These are phyloP conservation scores for Cyberlindnera sargentensis DNA, from an alignment of 805 yeast species.

Conservation along the genomic window DNA sequence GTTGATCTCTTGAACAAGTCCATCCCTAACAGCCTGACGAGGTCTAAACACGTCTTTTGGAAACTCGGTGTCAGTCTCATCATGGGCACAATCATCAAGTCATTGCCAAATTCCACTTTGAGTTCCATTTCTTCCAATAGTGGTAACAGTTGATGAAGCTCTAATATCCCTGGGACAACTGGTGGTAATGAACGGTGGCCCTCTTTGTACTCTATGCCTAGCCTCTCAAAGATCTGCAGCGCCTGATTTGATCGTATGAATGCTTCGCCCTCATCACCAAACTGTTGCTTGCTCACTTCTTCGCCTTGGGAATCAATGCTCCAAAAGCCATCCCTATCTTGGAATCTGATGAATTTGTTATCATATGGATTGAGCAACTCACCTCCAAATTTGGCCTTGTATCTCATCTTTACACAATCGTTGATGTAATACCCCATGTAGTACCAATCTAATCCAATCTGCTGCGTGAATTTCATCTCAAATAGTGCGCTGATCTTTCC, in stretches of 20 bases:
- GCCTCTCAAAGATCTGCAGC: no score
- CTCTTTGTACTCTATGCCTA: no score
- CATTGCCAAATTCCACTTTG: no score
- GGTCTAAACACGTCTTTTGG: constrained; percentile 2
- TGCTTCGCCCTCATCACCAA: no score
- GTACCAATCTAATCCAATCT: constrained; percentile 43
- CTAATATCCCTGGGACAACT: no score
- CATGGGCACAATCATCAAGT: not conserved
- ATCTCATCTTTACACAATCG: constrained; percentile 76
- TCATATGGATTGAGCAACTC: constrained; percentile 54
- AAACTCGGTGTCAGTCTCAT: constrained; percentile 1
- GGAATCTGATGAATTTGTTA: constrained; percentile 27
- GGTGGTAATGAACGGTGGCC: no score
- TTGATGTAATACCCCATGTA: constrained; percentile 77
- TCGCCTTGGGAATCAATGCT: no score
- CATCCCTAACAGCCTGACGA: constrained; percentile 7
- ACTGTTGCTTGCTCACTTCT: no score
- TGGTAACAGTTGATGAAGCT: no score
- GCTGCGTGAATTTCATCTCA: constrained; percentile 51
- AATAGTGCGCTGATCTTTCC: constrained; percentile 75
- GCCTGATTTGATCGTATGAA: no score
- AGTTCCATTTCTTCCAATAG: no score
- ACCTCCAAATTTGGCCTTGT: constrained; percentile 75
- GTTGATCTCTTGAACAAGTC: not conserved
- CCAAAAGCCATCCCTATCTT: not conserved